Evolutionary conservation across 306 rosid genomes (phyloP), one percentile per base, ranked within the genome.

Genomic region (Corylus avellana): DNA sequence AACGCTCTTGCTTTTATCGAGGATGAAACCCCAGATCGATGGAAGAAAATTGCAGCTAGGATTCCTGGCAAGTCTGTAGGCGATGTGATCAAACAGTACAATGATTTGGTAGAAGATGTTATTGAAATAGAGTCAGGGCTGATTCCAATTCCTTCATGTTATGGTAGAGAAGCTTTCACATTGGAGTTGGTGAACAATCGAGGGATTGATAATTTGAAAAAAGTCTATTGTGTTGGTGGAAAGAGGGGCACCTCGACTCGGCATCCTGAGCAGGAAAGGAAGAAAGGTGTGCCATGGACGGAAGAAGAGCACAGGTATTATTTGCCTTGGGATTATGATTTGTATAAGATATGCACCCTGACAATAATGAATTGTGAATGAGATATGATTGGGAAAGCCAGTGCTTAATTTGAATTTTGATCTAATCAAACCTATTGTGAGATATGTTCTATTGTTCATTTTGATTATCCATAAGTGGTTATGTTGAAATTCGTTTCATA

Each of bases 261-360:
- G 77, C 90, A 94, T 1, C 85, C 90, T 22, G 98, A 92, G 63
- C 97, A 88, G 35, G 98, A 94, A 77, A 87, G 96, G 86, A 94
- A 94, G 84, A 92, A 90, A 88, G 98, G 98, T 27, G 91, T 92
- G 17, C 96, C 98, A 25, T 94, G 98, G 97, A 91, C 96, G 14
- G 97, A 92, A 84, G 94, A 91, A 74, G 98, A 93, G 76, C 98
- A 93, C 86, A 94, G 97, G 98, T 94, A 87, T n/a, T 85, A 1
- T 72, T 29, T 66, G 22, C 64, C 51, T 56, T 70, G 17, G 46
- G 22, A 11, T 4, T 4, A 9, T 25, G 56, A 18, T 73, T 57
- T 46, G 49, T 51, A 44, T 29, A 14, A 27, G 10, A 59, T 39
- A 57, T 79, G 69, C 54, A 20, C 27, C 49, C 46, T 68, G 46